Conservation (phyloP, 2,329 filamentous ascomycete genomes). For the Chaetomium sp. region DNA sequence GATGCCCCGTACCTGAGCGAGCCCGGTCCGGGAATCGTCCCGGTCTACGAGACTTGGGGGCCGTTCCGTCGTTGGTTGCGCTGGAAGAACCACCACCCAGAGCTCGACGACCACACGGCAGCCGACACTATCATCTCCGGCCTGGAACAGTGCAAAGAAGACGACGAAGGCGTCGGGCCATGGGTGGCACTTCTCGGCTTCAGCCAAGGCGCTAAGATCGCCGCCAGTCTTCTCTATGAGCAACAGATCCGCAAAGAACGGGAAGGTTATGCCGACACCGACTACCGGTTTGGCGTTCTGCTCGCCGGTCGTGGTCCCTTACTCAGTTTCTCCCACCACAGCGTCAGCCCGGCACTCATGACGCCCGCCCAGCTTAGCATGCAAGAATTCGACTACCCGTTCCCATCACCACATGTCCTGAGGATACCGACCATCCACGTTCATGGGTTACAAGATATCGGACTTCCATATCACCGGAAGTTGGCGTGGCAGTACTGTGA, state of each 20-base stretch:
- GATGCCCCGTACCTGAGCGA: slow-evolving; percentile 60
- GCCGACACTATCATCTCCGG: slow-evolving; percentile 37
- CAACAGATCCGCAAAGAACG: slow-evolving; percentile 44
- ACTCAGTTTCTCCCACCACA: too few relatives aligned
- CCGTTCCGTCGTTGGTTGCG: slow-evolving; percentile 50
- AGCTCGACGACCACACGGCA: slow-evolving; percentile 27
- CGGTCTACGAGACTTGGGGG: slow-evolving; percentile 58
- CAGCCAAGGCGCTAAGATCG: slow-evolving; percentile 59
- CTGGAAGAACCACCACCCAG: background rate
- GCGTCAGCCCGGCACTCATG: background rate
- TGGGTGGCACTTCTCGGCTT: slow-evolving; percentile 60
- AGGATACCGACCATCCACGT: slow-evolving; percentile 59
- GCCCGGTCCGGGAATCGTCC: slow-evolving; percentile 55
- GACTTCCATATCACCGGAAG: slow-evolving; percentile 51
- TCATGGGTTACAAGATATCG: slow-evolving; percentile 56
- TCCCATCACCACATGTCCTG: slow-evolving; percentile 31
- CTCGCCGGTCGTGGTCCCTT: too few relatives aligned
- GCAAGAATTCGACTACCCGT: background rate
- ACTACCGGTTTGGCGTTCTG: background rate
- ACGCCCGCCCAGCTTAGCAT: background rate
- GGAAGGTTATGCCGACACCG: background rate
- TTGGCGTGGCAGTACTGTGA: slow-evolving; percentile 55
- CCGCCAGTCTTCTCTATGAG: slow-evolving; percentile 50
- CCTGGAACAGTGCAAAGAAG: slow-evolving; percentile 28
- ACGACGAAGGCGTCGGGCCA: slow-evolving; percentile 46